Conservation (phyloP, 306 rosid species). For the Castanea crenata region DNA sequence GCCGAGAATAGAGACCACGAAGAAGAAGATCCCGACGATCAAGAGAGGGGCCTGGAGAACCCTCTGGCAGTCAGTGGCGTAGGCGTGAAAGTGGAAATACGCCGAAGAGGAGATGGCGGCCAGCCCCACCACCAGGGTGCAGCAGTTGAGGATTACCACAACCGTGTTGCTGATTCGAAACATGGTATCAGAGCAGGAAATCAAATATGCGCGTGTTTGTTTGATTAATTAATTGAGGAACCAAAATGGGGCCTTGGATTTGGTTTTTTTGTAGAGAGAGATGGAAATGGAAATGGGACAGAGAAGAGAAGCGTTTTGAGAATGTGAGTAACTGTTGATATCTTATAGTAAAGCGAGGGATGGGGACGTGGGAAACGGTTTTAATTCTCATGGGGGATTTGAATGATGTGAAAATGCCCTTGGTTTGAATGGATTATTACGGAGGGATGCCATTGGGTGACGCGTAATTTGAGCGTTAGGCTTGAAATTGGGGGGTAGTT, state of each 20-base stretch:
- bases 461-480: not conserved
- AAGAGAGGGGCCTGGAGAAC: conserved; percentile 60
- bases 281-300: not conserved
- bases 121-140: conserved; percentile 47
- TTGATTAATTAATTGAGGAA: too few species aligned
- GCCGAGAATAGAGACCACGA: conserved; percentile 53
- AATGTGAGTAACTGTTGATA: not conserved
- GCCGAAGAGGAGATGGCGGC: conserved; percentile 39
- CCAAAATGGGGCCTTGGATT: too few species aligned
- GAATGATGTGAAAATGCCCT: not conserved
- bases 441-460: not conserved
- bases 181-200: conserved; percentile 15
- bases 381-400: not conserved
- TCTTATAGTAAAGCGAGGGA: not conserved
- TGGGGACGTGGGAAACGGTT: not conserved
- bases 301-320: not conserved
- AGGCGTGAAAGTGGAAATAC: conserved; percentile 42
- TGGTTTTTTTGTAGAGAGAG: not conserved
- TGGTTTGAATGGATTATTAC: not conserved
- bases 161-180: conserved; percentile 59
- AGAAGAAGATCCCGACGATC: conserved; percentile 40
- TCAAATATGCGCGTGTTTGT: accelerated
- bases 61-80: conserved; percentile 52
- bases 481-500: not conserved
- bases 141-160: conserved; percentile 52